These are phyloP conservation scores for Poa annua DNA, from an alignment of 176 grass and related monocot genomes.

Conservation along the genomic window DNA sequence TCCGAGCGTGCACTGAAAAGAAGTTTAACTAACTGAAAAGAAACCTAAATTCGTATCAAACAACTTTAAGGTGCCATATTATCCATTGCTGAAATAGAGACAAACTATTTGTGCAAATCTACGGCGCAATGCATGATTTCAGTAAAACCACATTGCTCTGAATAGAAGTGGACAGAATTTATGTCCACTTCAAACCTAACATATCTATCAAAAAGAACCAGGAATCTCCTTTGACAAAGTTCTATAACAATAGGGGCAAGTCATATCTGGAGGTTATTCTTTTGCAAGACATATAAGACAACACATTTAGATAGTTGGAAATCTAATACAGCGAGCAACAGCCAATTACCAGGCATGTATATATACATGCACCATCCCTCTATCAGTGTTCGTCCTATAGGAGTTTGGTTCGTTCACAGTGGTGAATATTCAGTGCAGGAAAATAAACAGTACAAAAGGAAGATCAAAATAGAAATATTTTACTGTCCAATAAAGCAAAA, in stretches of 20 bases:
- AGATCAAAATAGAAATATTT: no score
- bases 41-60: not conserved
- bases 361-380: not conserved
- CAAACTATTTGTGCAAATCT: slow-evolving; percentile 9
- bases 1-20: not conserved
- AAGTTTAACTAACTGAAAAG: not conserved
- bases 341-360: slow-evolving; percentile 1
- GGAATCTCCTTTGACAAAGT: slow-evolving; percentile 40
- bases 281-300: slow-evolving; percentile 32
- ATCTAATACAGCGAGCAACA: slow-evolving; percentile 19
- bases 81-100: not conserved
- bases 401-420: not conserved
- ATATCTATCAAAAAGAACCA: slow-evolving; percentile 32
- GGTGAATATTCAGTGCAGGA: no score
- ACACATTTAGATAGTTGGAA: not conserved
- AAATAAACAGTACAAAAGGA: no score
- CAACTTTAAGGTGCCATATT: not conserved
- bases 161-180: slow-evolving; percentile 33
- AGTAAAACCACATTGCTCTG: slow-evolving; percentile 29
- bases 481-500: no score
- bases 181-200: slow-evolving; percentile 54
- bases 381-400: slow-evolving; percentile 5
- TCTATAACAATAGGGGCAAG: slow-evolving; percentile 39
- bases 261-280: slow-evolving; percentile 33
- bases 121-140: not conserved